Percentiles rank a stretch among this genome's conserved stretches.
Evolutionary conservation across 2,329 filamentous ascomycete genomes (phyloP).

Genomic region (Diaporthe eres): DNA sequence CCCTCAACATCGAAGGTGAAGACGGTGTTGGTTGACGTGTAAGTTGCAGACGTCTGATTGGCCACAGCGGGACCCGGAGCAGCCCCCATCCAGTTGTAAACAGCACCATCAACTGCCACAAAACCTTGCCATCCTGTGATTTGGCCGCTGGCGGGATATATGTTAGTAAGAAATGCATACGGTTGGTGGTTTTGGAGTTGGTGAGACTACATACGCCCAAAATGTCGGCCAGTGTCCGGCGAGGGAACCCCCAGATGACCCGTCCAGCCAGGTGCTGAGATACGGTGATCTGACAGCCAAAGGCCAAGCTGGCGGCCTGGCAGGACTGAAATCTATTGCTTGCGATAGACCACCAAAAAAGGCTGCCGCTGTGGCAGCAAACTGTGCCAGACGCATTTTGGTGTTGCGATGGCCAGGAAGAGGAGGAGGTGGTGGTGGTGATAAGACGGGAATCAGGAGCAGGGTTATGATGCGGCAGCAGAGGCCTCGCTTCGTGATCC

Average conservation of each 20-base stretch:
- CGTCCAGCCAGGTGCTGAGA: conserved; percentile 77
- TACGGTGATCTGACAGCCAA: conserved; percentile 83
- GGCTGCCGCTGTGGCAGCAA: conserved; percentile 46
- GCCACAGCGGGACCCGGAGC: conserved; percentile 63
- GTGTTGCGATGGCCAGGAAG: background rate
- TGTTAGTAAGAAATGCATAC: conserved; percentile 14
- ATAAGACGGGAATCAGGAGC: background rate
- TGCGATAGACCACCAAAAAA: conserved; percentile 48
- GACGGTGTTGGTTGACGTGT: conserved; percentile 79
- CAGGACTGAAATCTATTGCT: conserved; percentile 72
- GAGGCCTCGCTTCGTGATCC: background rate
- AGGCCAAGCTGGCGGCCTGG: conserved; percentile 77
- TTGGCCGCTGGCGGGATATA: conserved; percentile 59
- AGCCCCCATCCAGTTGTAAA: conserved; percentile 78
- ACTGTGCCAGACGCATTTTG: conserved; percentile 36
- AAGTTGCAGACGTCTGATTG: conserved; percentile 75
- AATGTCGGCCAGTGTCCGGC: conserved; percentile 79
- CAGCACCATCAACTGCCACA: conserved; percentile 75
- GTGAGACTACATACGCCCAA: conserved; percentile 71
- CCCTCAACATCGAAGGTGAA: conserved; percentile 77
- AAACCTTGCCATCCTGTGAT: conserved; percentile 77
- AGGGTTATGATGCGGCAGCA: background rate
- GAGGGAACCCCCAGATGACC: conserved; percentile 75
- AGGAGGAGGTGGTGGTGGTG: background rate
- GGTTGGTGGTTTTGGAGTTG: background rate